Evolutionary conservation across 2,329 filamentous ascomycete species (phyloP), one percentile per base, ranked within the genome.

Genomic region (Calonectria henricotiae): DNA sequence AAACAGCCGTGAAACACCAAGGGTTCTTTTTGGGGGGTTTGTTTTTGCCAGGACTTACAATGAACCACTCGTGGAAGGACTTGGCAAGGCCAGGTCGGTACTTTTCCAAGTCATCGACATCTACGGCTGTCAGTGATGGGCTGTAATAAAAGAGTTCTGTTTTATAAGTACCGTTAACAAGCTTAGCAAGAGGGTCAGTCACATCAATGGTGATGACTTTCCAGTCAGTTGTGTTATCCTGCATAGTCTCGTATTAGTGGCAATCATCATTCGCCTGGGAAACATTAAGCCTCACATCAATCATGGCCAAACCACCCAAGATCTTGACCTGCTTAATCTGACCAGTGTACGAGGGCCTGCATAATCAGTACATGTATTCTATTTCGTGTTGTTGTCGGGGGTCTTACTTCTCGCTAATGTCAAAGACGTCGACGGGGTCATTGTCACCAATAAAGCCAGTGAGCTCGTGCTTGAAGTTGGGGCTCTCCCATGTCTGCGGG

Each of bases 401-500:
- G 1, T 51, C 76, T 11, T 35, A 67, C 68, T 64, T 73, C 62
- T 76, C 81, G 69, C 79, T 78, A 44, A 83, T 79, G 9, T 85
- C 83, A 17, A 85, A 83, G 1, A 85, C 62, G 62, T 85, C 83
- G 17, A 85, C 80, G 0, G 83, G 83, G 23, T 85, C 83, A 9
- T 85, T 85, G 68, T 85, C 83, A 0, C 83, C 83, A 0, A 77
- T 68, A 7, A 71, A 78, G 0, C 79, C 79, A 17, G 83, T 85
- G 63, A 83, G 82, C 20, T 79, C 74, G 54, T 85, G 82, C 20
- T 82, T 72, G 41, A 80, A 77, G 68, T 84, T 85, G 25, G 83
- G 82, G 61, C 81, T 82, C 74, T 85, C 83, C 83, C 83, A 85
- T 0, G 83, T 85, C 71, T 85, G 84, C 0, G 83, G 83, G 23